Conservation (phyloP, 2,329 filamentous ascomycete genomes). For the Cordyceps militaris region DNA sequence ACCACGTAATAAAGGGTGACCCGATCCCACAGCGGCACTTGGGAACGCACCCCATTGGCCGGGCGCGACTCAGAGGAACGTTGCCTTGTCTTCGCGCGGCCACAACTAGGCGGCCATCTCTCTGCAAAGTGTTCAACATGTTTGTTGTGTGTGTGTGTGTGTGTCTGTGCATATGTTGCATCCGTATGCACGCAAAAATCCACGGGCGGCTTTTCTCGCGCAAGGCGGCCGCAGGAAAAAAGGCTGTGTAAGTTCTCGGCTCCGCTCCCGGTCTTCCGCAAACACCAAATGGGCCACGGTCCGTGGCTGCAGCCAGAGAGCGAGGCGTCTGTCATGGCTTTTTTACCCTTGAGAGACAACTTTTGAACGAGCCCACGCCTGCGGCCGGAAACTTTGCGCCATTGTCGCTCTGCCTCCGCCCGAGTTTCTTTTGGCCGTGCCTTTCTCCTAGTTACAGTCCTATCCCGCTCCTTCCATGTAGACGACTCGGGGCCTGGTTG, state of each 20-base stretch:
- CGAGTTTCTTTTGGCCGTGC: too few relatives aligned
- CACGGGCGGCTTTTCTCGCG: not conserved
- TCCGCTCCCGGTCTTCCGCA: constrained; percentile 3
- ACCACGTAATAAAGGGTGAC: not conserved
- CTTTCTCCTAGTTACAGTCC: too few relatives aligned
- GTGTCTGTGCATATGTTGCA: not conserved
- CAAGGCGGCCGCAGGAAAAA: not conserved
- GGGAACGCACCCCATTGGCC: not conserved
- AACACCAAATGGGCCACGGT: not conserved
- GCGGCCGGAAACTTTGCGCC: not conserved
- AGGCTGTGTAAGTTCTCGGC: not conserved
- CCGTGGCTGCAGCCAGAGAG: not conserved
- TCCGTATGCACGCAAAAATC: not conserved
- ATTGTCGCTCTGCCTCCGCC: too few relatives aligned
- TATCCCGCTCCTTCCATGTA: too few relatives aligned
- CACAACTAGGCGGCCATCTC: not conserved
- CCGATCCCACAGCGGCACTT: not conserved
- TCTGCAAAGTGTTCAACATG: not conserved
- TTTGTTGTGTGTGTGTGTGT: not conserved
- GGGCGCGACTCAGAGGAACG: not conserved
- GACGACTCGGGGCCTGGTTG: not conserved
- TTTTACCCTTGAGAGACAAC: too few relatives aligned
- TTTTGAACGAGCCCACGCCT: not conserved
- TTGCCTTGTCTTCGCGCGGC: too few relatives aligned
- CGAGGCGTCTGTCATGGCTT: not conserved